These are phyloP conservation scores for Xanthoconium stramineum DNA, from an alignment of 768 basidiomycete genomes.

Conservation along the genomic window DNA sequence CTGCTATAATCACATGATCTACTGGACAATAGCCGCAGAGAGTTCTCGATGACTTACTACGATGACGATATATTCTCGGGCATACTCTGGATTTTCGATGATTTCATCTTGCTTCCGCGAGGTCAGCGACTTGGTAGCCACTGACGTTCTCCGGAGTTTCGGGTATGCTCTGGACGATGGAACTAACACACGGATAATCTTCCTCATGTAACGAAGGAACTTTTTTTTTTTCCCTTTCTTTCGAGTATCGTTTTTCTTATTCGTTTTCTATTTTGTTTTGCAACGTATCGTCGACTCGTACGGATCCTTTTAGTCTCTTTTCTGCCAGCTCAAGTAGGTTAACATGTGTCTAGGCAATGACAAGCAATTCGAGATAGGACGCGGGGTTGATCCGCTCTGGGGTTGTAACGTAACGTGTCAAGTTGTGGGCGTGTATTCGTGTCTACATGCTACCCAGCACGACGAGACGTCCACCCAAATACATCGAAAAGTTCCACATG, in stretches of 20 bases:
- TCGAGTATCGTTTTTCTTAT: slow-evolving; percentile 8
- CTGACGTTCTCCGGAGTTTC: slow-evolving; percentile 3
- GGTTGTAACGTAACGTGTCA: not conserved
- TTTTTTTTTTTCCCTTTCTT: slow-evolving; percentile 1
- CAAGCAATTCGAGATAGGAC: slow-evolving; percentile 5
- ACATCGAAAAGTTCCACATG: not conserved
- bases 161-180: slow-evolving; percentile 19
- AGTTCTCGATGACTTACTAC: slow-evolving; percentile 21
- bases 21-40: slow-evolving; percentile 9
- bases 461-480: not conserved
- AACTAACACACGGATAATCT: slow-evolving; percentile 28
- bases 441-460: no score
- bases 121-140: slow-evolving; percentile 3
- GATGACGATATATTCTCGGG: slow-evolving; percentile 25
- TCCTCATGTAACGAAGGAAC: slow-evolving; percentile 24
- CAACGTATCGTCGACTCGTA: slow-evolving; percentile 18
- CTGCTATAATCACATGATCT: slow-evolving; percentile 28
- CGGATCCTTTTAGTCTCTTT: slow-evolving; percentile 23
- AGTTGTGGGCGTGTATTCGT: not conserved
- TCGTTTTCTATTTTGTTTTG: slow-evolving; percentile 34
- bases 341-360: slow-evolving; percentile 4
- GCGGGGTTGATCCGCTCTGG: not conserved
- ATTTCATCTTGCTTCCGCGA: slow-evolving; percentile 16
- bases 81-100: slow-evolving; percentile 22
- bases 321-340: slow-evolving; percentile 6